Conservation (phyloP, 1,284 basidiomycete genomes). For the Boletus semigastroideus region DNA sequence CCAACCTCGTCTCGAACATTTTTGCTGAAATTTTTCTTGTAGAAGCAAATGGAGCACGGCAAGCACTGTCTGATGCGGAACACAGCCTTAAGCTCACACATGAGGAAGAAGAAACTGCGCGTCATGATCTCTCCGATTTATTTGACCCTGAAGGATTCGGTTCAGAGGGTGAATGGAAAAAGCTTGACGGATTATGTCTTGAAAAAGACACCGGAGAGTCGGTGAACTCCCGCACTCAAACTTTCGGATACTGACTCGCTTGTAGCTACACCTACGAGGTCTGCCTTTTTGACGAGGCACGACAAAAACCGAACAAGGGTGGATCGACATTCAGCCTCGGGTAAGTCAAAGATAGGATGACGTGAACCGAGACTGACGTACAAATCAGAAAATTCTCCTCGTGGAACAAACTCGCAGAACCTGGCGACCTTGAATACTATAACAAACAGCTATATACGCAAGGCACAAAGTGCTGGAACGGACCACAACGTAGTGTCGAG, state of each 20-base stretch:
- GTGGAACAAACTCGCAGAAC: slow-evolving; percentile 66
- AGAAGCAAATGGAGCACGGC: slow-evolving; percentile 63
- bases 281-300: slow-evolving; percentile 89
- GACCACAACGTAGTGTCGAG: slow-evolving; percentile 80
- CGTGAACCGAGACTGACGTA: not conserved
- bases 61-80: slow-evolving; percentile 64
- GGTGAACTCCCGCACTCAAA: slow-evolving; percentile 34
- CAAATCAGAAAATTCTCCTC: slow-evolving; percentile 64
- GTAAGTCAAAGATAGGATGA: slow-evolving; percentile 44
- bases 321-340: slow-evolving; percentile 82
- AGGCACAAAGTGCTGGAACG: slow-evolving; percentile 96
- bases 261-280: slow-evolving; percentile 91
- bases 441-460: slow-evolving; percentile 77
- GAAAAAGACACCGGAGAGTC: slow-evolving; percentile 86
- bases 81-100: slow-evolving; percentile 45
- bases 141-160: slow-evolving; percentile 75
- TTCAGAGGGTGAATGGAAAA: slow-evolving; percentile 91
- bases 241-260: slow-evolving; percentile 6
- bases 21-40: slow-evolving; percentile 2
- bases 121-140: slow-evolving; percentile 58
- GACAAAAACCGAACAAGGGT: slow-evolving; percentile 87
- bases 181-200: slow-evolving; percentile 83
- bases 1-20: not conserved
- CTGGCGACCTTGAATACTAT: slow-evolving; percentile 76
- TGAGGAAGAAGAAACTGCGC: slow-evolving; percentile 49